Evolutionary conservation across 345 rosid species (phyloP).

Genomic region (Psidium friedrichsthalianum): DNA sequence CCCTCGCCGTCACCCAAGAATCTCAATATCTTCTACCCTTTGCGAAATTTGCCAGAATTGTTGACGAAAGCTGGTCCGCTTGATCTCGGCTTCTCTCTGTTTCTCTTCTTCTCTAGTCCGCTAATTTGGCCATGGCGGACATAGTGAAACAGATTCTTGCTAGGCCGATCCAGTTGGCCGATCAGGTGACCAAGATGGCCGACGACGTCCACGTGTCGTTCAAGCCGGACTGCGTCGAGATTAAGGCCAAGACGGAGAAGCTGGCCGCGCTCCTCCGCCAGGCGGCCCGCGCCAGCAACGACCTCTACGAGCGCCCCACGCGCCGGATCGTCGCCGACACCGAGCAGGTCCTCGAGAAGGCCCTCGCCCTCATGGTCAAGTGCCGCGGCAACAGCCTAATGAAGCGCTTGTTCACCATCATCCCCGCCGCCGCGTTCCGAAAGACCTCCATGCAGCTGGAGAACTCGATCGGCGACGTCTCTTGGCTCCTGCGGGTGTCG

Average conservation of each 20-base stretch:
- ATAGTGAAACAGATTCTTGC: conserved; percentile 57
- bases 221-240: conserved; percentile 62
- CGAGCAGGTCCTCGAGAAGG: conserved; percentile 64
- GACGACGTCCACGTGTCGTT: conserved; percentile 65
- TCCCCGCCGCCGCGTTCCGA: conserved; percentile 68
- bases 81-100: not conserved
- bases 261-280: conserved; percentile 61
- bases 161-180: conserved; percentile 67
- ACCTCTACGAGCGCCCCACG: conserved; percentile 65
- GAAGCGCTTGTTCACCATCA: conserved; percentile 68
- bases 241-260: conserved; percentile 61
- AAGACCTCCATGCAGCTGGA: conserved; percentile 59
- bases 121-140: conserved; percentile 51
- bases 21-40: not conserved
- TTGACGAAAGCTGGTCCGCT: not conserved
- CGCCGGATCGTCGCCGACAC: conserved; percentile 69
- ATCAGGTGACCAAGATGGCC: conserved; percentile 46
- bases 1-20: not conserved
- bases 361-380: conserved; percentile 42
- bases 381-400: conserved; percentile 60
- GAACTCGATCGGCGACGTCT: conserved; percentile 70
- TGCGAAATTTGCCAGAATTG: not conserved
- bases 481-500: conserved; percentile 69
- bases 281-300: conserved; percentile 70
- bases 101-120: conserved; percentile 14